Base-by-base conservation (phyloP, 106 monocot genomes). In the Iris macrosiphon region DNA sequence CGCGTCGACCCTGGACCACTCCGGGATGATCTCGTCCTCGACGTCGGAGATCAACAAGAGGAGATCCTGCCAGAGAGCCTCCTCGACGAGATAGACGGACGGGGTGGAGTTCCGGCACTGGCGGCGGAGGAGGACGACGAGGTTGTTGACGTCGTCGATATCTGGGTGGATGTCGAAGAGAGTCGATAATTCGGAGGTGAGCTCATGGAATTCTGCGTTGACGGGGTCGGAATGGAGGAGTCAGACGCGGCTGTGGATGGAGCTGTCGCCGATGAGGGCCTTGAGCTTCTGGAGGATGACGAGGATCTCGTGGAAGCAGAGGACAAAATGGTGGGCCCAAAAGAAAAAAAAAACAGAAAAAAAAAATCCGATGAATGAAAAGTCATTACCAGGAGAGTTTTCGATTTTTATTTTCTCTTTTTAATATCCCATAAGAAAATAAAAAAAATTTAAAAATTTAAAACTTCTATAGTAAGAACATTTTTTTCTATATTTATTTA, bases 281-380 rank as follows among this genome's bases (percentile, higher is more conserved):
- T 76, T 73, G 52, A 77, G 60, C 9, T 73, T 75, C 43, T 63
- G 75, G 18, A 83, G 73, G 4, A 79, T 71, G 39, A 72, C 70
- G 20, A 82, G 79, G 45, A 72, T 79, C 75, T 85, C 85, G 15
- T 53, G 45, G 32, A 82, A 57, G 60, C 85, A 81, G 18, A 82
- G 72, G 6, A n/a, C n/a, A n/a, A n/a, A n/a, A n/a, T n/a, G n/a
- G n/a, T n/a, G n/a, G n/a, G n/a, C n/a, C n/a, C n/a, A n/a, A n/a
- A n/a, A n/a, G n/a, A n/a, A n/a, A n/a, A n/a, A n/a, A n/a, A n/a
- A n/a, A n/a, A n/a, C n/a, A n/a, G n/a, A n/a, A n/a, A n/a, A n/a
- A n/a, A n/a, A n/a, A n/a, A n/a, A n/a, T n/a, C n/a, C n/a, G n/a
- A n/a, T n/a, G n/a, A n/a, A n/a, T n/a, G n/a, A n/a, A n/a, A n/a